These are phyloP conservation scores for Tranzscheliella williamsii DNA, from an alignment of 1,284 basidiomycete species.

Conservation along the genomic window DNA sequence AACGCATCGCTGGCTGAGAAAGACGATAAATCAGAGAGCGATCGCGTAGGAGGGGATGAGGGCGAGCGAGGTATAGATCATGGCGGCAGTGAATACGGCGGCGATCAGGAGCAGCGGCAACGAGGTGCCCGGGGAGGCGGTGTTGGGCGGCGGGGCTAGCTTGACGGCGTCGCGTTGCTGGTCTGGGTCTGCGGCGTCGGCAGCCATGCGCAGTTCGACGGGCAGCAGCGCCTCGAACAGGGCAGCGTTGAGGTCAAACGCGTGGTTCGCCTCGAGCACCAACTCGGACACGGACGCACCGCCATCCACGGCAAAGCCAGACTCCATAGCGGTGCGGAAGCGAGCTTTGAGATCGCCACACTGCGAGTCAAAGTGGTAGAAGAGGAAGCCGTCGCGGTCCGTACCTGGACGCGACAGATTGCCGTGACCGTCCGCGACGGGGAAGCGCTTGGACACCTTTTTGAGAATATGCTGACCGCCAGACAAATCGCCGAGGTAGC, in stretches of 20 bases:
- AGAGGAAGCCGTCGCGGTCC: slow-evolving; percentile 67
- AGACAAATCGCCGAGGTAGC: slow-evolving; percentile 82
- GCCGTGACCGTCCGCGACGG: not conserved
- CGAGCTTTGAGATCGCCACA: slow-evolving; percentile 73
- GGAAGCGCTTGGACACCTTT: slow-evolving; percentile 65
- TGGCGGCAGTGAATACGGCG: not conserved
- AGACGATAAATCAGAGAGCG: too few relatives aligned
- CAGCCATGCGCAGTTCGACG: not conserved
- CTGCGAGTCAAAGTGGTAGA: slow-evolving; percentile 72
- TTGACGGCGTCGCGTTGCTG: too few relatives aligned
- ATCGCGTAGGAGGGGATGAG: not conserved
- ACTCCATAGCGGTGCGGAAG: slow-evolving; percentile 76
- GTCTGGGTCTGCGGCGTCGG: too few relatives aligned
- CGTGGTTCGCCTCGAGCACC: slow-evolving; percentile 70
- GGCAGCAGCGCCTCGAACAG: slow-evolving; percentile 64
- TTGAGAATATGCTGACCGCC: slow-evolving; percentile 75
- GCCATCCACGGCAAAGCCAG: slow-evolving; percentile 64
- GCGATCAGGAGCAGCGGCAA: too few relatives aligned
- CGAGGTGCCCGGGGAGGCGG: too few relatives aligned
- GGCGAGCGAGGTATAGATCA: not conserved
- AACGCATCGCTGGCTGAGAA: too few relatives aligned
- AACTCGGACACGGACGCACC: slow-evolving; percentile 63
- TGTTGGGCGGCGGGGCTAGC: too few relatives aligned
- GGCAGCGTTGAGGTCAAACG: slow-evolving; percentile 72
- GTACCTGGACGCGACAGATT: slow-evolving; percentile 41